Conservation (phyloP, 331 rosid species). For the Prunus yedoensis region DNA sequence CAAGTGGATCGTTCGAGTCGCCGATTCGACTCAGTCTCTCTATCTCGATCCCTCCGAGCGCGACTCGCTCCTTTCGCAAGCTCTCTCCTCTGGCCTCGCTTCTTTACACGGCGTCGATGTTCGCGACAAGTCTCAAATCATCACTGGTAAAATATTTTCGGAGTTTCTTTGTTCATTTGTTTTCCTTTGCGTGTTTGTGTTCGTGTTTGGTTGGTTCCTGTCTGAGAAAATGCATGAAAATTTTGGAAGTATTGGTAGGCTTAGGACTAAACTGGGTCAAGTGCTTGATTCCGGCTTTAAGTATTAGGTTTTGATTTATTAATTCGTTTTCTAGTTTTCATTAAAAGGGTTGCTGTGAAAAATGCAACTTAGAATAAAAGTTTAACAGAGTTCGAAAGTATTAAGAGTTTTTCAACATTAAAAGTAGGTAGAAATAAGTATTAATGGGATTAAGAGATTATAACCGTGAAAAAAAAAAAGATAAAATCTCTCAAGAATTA, state of each 20-base stretch:
- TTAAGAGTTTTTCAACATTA: background rate
- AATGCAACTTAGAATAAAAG: background rate
- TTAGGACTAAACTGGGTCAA: background rate
- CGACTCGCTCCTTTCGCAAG: slow-evolving; percentile 54
- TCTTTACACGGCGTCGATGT: slow-evolving; percentile 56
- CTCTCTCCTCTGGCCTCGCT: slow-evolving; percentile 68
- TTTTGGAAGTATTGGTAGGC: background rate
- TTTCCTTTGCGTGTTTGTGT: background rate
- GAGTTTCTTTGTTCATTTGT: background rate
- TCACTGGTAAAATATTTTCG: slow-evolving; percentile 26
- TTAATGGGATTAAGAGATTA: background rate
- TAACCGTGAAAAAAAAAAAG: background rate
- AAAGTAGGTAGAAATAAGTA: too few relatives aligned
- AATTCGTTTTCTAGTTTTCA: background rate
- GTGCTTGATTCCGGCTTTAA: background rate
- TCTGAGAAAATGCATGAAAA: slow-evolving; percentile 9
- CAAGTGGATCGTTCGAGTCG: slow-evolving; percentile 76
- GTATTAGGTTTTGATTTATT: background rate
- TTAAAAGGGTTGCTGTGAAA: background rate
- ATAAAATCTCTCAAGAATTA: background rate
- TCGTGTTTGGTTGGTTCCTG: slow-evolving; percentile 9
- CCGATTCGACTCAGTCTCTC: slow-evolving; percentile 63
- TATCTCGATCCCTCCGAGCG: slow-evolving; percentile 43
- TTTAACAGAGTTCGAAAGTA: background rate
- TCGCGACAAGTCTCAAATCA: slow-evolving; percentile 46